phyloP scores from a whole-genome alignment of 441 rosid species.

The Brassica hybrid region DNA sequence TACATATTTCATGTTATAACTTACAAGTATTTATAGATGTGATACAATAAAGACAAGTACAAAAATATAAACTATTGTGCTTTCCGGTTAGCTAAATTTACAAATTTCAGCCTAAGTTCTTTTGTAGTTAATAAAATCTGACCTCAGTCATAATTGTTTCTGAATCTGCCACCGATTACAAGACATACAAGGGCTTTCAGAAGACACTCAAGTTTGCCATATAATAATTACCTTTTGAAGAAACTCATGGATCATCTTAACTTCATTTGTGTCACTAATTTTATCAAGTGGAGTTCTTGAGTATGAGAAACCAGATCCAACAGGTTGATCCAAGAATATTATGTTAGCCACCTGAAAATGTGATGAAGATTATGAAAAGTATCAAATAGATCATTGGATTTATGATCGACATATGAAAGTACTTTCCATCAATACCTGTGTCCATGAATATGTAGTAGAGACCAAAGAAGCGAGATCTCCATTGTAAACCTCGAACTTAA shows the following conservation, averaged over 20 bases:
- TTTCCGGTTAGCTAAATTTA: too few relatives aligned
- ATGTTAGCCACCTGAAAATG: slow-evolving; percentile 45
- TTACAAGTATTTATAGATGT: too few relatives aligned
- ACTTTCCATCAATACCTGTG: slow-evolving; percentile 48
- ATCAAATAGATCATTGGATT: slow-evolving; percentile 35
- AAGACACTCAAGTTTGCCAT: background rate
- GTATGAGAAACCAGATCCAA: slow-evolving; percentile 56
- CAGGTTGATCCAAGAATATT: slow-evolving; percentile 52
- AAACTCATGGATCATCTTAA: slow-evolving; percentile 30
- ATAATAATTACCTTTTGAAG: slow-evolving; percentile 41
- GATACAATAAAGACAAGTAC: too few relatives aligned
- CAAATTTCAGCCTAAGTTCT: too few relatives aligned
- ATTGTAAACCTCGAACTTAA: slow-evolving; percentile 51
- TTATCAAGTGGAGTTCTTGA: slow-evolving; percentile 29
- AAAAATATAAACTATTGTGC: too few relatives aligned
- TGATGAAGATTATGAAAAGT: background rate
- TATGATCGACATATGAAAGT: slow-evolving; percentile 4
- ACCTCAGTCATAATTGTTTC: too few relatives aligned
- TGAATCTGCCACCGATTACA: too few relatives aligned
- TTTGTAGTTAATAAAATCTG: too few relatives aligned
- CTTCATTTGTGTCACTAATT: slow-evolving; percentile 37
- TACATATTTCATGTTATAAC: too few relatives aligned
- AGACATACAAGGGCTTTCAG: too few relatives aligned
- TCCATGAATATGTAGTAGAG: slow-evolving; percentile 71
- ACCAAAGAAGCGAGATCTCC: slow-evolving; percentile 63